These are phyloP conservation scores for Heterobasidion irregulare DNA, from an alignment of 1,284 basidiomycete species.

Conservation along the genomic window DNA sequence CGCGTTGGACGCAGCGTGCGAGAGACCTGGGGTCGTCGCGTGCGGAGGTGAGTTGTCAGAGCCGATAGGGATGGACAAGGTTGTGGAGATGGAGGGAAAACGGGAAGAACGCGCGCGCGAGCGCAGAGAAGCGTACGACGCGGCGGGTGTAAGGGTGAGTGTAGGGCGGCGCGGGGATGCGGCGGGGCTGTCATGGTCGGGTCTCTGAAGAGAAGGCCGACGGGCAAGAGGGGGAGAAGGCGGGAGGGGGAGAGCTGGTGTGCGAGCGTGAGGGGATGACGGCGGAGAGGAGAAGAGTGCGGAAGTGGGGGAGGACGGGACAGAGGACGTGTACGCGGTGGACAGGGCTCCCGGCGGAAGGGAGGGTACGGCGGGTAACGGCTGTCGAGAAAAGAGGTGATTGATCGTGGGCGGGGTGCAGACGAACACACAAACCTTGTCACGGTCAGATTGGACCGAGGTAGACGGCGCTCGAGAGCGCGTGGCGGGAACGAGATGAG, in stretches of 20 bases:
- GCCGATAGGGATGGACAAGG: conserved; percentile 6
- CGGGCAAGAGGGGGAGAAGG: conserved; percentile 5
- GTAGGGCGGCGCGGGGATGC: not conserved
- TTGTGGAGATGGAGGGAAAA: conserved; percentile 12
- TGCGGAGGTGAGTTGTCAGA: not conserved
- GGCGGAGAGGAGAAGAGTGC: conserved; percentile 6
- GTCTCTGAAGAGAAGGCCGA: not conserved
- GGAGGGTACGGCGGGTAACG: not conserved
- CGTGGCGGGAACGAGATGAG: not conserved
- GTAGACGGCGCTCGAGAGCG: not conserved
- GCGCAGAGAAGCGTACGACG: conserved; percentile 13
- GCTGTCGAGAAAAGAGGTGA: not conserved
- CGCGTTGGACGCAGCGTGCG: conserved; percentile 7
- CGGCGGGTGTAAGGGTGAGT: conserved; percentile 8
- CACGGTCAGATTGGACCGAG: conserved; percentile 5
- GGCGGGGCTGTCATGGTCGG: conserved; percentile 3
- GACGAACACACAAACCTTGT: conserved; percentile 9
- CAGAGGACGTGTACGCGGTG: conserved; percentile 1
- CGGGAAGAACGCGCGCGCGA: conserved; percentile 5
- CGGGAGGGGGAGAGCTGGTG: conserved; percentile 3
- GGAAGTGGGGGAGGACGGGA: conserved; percentile 7
- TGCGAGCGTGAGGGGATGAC: conserved; percentile 2
- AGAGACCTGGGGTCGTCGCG: conserved; percentile 1
- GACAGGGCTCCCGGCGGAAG: not conserved
- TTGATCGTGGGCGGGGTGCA: not conserved